Base-by-base conservation (phyloP, 768 basidiomycete genomes). In the Wakefieldia striispora region DNA sequence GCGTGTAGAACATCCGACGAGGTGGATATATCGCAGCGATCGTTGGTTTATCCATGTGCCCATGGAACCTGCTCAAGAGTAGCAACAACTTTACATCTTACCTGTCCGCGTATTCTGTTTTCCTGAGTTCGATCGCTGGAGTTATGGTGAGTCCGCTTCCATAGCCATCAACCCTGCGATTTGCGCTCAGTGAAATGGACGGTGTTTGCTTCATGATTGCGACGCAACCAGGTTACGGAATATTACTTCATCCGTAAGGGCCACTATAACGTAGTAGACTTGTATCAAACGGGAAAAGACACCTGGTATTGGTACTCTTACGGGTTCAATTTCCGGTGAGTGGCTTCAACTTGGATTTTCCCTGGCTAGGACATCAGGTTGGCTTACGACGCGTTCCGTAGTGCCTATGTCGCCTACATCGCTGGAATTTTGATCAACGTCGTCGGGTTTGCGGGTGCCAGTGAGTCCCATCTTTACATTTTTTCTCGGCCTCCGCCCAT, bases 1-100 rank as follows among this genome's bases (percentile, higher is more conserved):
- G 23, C 24, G 9, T 42, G 10, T 50, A 86, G 82, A 91, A 87
- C 62, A 91, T 93, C 62, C 82, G 90, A 19, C 80, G 90, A 17
- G 90, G 91, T 24, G 89, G 90, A 14, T 94, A 86, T 68, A 70
- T 92, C 40, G 86, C 84, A n/a, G 88, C 88, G 8, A 74, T 86
- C 40, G 82, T 89, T 35, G 89, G 89, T 5, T 61, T 91, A 27
- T 80, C 75, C 66, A 88, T 88, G 73, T 78, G 83, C 33, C 88
- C 86, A 2, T 89, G 88, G 88, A 86, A 86, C 58, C 60, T 90
- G 31, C 74, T 88, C 56, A 82, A 84, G 64, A 80, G 74, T 52
- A 86, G 83, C 67, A 90, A 83, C 61, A 77, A 72, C 53, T 91
- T 91, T 68, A 84, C 86, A 4, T 85, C 86, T 27, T 91, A 91